Conservation (phyloP, 148 eudicot genomes). For the Arbutus unedo region DNA sequence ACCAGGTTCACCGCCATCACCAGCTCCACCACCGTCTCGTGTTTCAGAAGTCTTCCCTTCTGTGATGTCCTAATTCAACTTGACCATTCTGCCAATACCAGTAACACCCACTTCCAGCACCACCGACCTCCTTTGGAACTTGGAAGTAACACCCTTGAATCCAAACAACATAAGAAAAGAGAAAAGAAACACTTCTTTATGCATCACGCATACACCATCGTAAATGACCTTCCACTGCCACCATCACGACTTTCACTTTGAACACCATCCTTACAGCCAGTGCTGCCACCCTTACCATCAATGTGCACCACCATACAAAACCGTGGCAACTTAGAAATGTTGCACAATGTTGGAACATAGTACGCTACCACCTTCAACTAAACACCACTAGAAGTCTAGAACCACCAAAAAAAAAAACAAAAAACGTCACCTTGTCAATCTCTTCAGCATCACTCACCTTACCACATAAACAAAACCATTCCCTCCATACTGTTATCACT, state of each 20-base stretch:
- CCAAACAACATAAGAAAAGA: neutral
- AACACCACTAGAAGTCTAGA: neutral
- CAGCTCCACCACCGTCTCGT: neutral
- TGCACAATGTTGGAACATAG: neutral
- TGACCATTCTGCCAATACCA: neutral
- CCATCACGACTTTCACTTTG: neutral
- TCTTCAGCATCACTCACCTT: neutral
- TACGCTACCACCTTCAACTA: constrained; percentile 10
- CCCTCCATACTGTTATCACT: neutral
- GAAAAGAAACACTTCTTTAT: neutral
- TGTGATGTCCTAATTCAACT: neutral
- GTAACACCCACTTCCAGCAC: neutral
- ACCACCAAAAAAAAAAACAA: neutral
- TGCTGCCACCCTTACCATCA: neutral
- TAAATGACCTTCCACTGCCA: neutral
- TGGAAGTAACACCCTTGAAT: neutral
- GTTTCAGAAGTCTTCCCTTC: neutral
- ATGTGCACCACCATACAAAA: neutral
- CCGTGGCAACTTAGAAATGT: neutral
- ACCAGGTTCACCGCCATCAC: neutral
- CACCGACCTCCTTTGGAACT: neutral
- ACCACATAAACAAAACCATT: neutral
- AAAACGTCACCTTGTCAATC: neutral
- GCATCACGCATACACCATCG: neutral
- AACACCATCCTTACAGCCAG: neutral